Evolutionary conservation across 2,329 filamentous ascomycete species (phyloP).

Genomic region (Epichloe bromicola): DNA sequence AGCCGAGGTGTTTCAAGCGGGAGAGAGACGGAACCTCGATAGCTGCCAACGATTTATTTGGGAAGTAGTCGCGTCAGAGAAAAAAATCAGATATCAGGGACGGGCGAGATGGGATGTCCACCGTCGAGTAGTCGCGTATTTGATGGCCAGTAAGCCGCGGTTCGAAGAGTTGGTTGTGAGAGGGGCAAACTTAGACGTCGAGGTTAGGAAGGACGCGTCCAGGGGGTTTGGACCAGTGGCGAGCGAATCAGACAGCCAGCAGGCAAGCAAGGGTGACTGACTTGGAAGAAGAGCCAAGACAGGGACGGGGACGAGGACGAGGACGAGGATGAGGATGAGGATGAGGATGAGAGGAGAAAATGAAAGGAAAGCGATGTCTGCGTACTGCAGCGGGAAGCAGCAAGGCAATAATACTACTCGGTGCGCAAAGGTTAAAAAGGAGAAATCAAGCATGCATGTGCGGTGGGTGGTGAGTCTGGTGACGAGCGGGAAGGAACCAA

Average conservation of each 20-base stretch:
- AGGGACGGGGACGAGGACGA: too few relatives aligned
- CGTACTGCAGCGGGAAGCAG: background rate
- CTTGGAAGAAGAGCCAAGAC: background rate
- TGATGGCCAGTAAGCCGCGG: background rate
- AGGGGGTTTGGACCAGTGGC: background rate
- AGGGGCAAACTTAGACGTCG: background rate
- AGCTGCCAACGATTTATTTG: background rate
- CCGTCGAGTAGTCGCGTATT: background rate
- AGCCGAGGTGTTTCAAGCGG: background rate
- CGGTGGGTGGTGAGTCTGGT: background rate
- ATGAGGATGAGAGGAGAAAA: background rate
- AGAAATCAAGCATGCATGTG: background rate
- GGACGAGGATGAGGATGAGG: too few relatives aligned
- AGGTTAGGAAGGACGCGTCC: background rate
- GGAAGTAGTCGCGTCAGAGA: background rate
- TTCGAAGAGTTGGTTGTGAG: background rate
- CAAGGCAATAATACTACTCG: background rate
- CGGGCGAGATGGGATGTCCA: background rate
- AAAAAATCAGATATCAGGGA: background rate
- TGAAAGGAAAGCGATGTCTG: background rate
- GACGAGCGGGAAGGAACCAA: conserved; percentile 2
- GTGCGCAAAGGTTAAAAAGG: background rate
- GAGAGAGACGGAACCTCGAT: background rate
- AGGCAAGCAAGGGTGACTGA: background rate
- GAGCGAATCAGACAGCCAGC: background rate